These are phyloP conservation scores for Phaeodactylum tricornutum DNA, from an alignment of 108 stramenopile species.

Conservation along the genomic window DNA sequence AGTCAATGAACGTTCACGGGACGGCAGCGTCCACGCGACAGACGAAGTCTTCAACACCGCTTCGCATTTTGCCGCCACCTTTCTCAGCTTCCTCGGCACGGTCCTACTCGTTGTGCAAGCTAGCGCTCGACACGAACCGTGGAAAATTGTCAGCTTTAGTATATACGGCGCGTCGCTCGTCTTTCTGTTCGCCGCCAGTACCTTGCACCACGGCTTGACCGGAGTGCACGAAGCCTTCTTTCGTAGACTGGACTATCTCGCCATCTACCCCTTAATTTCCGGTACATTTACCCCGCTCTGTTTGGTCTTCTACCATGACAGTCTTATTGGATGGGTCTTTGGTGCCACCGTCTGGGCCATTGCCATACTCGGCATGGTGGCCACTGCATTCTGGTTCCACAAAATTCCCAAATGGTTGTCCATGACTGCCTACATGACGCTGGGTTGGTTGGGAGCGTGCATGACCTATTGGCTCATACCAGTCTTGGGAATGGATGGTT, in stretches of 20 bases:
- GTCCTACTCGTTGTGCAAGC: conserved; percentile 36
- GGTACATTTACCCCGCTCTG: conserved; percentile 82
- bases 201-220: conserved; percentile 58
- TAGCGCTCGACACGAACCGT: conserved; percentile 28
- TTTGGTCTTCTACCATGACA: conserved; percentile 47
- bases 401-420: conserved; percentile 63
- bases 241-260: conserved; percentile 61
- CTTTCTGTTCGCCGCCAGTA: conserved; percentile 52
- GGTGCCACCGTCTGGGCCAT: conserved; percentile 58
- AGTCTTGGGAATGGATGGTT: conserved; percentile 27
- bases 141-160: conserved; percentile 70
- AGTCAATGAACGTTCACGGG: conserved; percentile 35
- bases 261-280: conserved; percentile 73
- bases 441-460: conserved; percentile 69
- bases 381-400: conserved; percentile 30
- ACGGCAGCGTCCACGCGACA: conserved; percentile 47
- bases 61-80: conserved; percentile 54
- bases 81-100: conserved; percentile 44
- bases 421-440: conserved; percentile 74
- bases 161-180: conserved; percentile 51
- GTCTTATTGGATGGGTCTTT: conserved; percentile 68
- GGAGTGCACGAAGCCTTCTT: conserved; percentile 40
- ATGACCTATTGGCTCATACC: conserved; percentile 44
- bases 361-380: conserved; percentile 44
- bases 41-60: conserved; percentile 71